Base-by-base conservation (phyloP, 2,329 filamentous ascomycete species). In the Cadophora sp. region DNA sequence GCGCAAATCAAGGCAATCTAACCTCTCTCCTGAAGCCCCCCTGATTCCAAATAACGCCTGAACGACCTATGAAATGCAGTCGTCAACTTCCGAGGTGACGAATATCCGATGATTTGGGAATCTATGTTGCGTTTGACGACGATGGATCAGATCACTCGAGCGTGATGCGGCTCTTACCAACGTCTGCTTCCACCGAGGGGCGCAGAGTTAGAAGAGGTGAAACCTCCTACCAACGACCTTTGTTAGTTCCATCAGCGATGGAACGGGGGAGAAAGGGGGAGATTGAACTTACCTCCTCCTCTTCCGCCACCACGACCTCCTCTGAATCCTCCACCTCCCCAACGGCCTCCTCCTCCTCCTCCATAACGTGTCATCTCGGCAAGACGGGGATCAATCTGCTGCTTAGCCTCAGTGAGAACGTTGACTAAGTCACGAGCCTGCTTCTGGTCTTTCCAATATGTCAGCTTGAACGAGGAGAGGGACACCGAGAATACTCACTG, bases 361-460 rank as follows among this genome's bases (percentile, higher is more conserved):
- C 93, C 89, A 79, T 94, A 98, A 81, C 96, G 92, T 75, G 89
- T 90, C 96, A 99, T 98, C 86, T 99, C 96, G 72, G 90, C 89
- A 72, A 99, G 91, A 81, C 94, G 92, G 79, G 96, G 96, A 78
- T 98, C 96, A 81, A 99, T 94, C 83, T 97, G 91, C 85, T 99
- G 96, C 86, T 98, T 98, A 74, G 96, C 94, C 84, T 99, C 96
- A 79, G 91, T 91, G 76, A 99, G 91, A 77, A 99, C 93, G 76
- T 88, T 87, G 76, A 99, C 91, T 79, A 99, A 90, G 84, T 99
- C 96, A 87, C 96, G 95, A 83, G 96, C 95, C 89, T 96, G 92
- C 86, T 95, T 96, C 77, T 92, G 88, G 84, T 96, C 92, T 94
- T 71, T 46, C 68, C 65, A 37, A 68, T 40, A 64, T 56, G 66